Conservation (phyloP, 2,329 filamentous ascomycete species). For the Gaeumannomyces tritici region DNA sequence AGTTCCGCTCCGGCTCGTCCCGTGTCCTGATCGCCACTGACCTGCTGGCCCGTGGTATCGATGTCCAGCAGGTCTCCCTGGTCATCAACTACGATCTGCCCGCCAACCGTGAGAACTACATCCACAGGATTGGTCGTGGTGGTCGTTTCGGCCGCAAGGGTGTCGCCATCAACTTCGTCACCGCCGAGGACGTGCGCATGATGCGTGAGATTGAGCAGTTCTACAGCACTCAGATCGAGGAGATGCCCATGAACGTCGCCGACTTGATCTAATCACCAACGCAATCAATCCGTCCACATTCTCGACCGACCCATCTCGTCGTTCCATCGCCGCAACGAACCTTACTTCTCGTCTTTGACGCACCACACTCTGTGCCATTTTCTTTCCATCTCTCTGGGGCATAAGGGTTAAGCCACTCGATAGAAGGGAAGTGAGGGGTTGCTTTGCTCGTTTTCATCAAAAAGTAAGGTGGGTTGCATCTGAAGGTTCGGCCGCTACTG, state of each 20-base stretch:
- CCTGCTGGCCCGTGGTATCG: slow-evolving; percentile 96
- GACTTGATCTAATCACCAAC: slow-evolving; percentile 32
- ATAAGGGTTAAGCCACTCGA: slow-evolving; percentile 9
- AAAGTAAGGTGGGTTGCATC: slow-evolving; percentile 6
- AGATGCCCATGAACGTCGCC: slow-evolving; percentile 96
- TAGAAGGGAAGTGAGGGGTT: slow-evolving; percentile 10
- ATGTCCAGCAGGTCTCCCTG: slow-evolving; percentile 94
- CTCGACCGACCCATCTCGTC: neutral
- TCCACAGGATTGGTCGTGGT: slow-evolving; percentile 93
- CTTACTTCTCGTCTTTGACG: slow-evolving; percentile 7
- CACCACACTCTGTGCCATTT: slow-evolving; percentile 8
- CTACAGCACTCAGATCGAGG: slow-evolving; percentile 93
- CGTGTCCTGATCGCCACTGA: slow-evolving; percentile 95
- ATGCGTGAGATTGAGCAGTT: slow-evolving; percentile 94
- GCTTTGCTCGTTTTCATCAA: slow-evolving; percentile 4
- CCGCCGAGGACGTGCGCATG: slow-evolving; percentile 94
- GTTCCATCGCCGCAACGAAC: neutral
- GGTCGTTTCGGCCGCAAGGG: slow-evolving; percentile 95
- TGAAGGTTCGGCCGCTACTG: slow-evolving; percentile 4
- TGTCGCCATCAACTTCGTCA: slow-evolving; percentile 99
- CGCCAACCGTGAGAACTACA: slow-evolving; percentile 98
- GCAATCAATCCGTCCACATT: neutral
- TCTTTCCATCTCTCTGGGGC: slow-evolving; percentile 7
- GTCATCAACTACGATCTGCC: slow-evolving; percentile 99
- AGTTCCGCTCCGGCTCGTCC: slow-evolving; percentile 94